These are phyloP conservation scores for Daldinia bambusicola DNA, from an alignment of 495 filamentous ascomycete genomes.

Conservation along the genomic window DNA sequence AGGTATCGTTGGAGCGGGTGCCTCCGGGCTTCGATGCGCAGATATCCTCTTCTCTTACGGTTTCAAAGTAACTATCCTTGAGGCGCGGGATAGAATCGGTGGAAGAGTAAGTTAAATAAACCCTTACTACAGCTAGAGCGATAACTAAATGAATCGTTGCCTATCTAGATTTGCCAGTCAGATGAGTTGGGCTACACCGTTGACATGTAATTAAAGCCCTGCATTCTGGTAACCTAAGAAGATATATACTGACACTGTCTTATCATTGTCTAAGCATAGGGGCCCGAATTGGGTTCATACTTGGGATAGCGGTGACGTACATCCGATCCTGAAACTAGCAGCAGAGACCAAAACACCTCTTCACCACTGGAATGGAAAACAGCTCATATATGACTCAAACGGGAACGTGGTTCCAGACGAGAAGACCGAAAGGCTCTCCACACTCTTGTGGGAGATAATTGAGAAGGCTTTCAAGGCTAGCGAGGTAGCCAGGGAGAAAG, in stretches of 20 bases:
- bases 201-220: slow-evolving; percentile 60
- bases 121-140: slow-evolving; percentile 17
- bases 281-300: slow-evolving; percentile 87
- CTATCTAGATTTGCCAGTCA: slow-evolving; percentile 39
- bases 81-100: slow-evolving; percentile 75
- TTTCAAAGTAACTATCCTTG: slow-evolving; percentile 73
- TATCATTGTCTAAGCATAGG: slow-evolving; percentile 50
- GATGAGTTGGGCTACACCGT: slow-evolving; percentile 55
- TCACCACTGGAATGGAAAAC: slow-evolving; percentile 64
- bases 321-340: slow-evolving; percentile 68
- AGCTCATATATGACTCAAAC: slow-evolving; percentile 63
- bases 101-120: slow-evolving; percentile 65
- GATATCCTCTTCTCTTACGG: slow-evolving; percentile 74
- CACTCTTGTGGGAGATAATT: slow-evolving; percentile 73
- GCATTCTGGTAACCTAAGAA: not conserved
- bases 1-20: slow-evolving; percentile 75
- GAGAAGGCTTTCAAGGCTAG: slow-evolving; percentile 75
- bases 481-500: slow-evolving; percentile 56
- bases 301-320: slow-evolving; percentile 72
- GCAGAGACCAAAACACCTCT: slow-evolving; percentile 56
- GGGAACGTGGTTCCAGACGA: slow-evolving; percentile 63
- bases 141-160: slow-evolving; percentile 2
- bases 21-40: slow-evolving; percentile 76
- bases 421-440: slow-evolving; percentile 61
- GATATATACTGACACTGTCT: not conserved